A percentile compares a stretch with the other conserved stretches of the same genome.
Conservation (phyloP, 2,329 filamentous ascomycete species). For the Ilyonectria robusta region DNA sequence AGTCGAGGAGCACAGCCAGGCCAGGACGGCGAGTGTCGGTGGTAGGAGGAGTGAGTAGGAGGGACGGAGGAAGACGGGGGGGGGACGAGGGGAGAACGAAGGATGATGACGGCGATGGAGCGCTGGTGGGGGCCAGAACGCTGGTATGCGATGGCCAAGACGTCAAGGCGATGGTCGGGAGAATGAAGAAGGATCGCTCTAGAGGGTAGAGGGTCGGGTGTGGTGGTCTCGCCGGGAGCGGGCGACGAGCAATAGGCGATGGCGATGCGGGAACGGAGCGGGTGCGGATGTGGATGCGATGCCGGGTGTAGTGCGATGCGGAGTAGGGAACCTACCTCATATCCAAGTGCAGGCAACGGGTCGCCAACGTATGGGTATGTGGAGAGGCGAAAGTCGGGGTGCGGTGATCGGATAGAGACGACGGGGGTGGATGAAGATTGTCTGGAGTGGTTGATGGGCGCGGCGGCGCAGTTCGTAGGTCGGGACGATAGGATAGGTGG, state of each 20-base stretch:
- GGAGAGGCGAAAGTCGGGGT: constrained; percentile 18
- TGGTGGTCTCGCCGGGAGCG: constrained; percentile 21
- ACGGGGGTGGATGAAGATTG: constrained; percentile 20
- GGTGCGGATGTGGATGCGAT: constrained; percentile 32
- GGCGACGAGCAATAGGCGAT: constrained; percentile 21
- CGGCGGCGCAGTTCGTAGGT: constrained; percentile 19
- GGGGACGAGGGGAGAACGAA: constrained; percentile 37
- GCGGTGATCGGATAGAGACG: constrained; percentile 11
- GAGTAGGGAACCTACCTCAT: constrained; percentile 33
- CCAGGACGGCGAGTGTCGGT: constrained; percentile 31
- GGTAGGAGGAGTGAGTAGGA: constrained; percentile 30
- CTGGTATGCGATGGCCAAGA: constrained; percentile 41
- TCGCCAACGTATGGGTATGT: constrained; percentile 24
- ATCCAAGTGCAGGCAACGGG: constrained; percentile 16
- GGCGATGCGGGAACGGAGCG: constrained; percentile 38
- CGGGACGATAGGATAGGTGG: constrained; percentile 33
- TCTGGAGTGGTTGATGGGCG: constrained; percentile 23
- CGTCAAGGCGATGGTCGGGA: constrained; percentile 38
- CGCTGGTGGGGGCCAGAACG: constrained; percentile 28
- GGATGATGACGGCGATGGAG: constrained; percentile 37
- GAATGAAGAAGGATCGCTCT: constrained; percentile 31
- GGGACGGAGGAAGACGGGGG: constrained; percentile 32
- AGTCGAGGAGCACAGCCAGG: constrained; percentile 41
- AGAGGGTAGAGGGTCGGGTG: constrained; percentile 33
- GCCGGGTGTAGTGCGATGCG: constrained; percentile 28